Percentiles rank a stretch among this genome's conserved stretches.
Evolutionary conservation across 2,329 filamentous ascomycete genomes (phyloP).

Genomic region (Aureobasidium sp.): DNA sequence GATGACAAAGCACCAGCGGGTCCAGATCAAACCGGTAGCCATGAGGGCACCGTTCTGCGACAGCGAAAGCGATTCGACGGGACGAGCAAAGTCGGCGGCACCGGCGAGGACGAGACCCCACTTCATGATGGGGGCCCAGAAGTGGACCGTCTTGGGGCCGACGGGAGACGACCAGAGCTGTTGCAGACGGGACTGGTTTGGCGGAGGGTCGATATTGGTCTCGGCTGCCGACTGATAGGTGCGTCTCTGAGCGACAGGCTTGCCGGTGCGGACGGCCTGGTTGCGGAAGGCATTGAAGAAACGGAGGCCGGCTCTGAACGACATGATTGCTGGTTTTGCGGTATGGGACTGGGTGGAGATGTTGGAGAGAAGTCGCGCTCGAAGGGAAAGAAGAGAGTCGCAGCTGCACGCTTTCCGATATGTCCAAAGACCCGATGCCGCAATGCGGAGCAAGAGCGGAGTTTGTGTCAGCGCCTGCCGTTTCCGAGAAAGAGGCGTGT

Average conservation of each 20-base stretch:
- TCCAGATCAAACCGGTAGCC: slow-evolving; percentile 93
- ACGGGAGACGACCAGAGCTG: slow-evolving; percentile 54
- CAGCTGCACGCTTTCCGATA: background rate
- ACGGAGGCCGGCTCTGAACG: slow-evolving; percentile 52
- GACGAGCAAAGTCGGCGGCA: slow-evolving; percentile 83
- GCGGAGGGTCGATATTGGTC: slow-evolving; percentile 25
- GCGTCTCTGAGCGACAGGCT: slow-evolving; percentile 51
- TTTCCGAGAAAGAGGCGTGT: background rate
- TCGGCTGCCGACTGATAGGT: slow-evolving; percentile 58
- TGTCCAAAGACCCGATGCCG: slow-evolving; percentile 9
- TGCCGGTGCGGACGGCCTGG: slow-evolving; percentile 42
- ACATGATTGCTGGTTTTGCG: slow-evolving; percentile 35
- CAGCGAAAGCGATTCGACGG: slow-evolving; percentile 84
- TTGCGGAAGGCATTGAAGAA: slow-evolving; percentile 47
- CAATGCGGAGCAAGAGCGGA: slow-evolving; percentile 10
- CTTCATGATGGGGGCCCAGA: slow-evolving; percentile 97
- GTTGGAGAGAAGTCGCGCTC: slow-evolving; percentile 42
- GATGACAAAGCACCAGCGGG: slow-evolving; percentile 96
- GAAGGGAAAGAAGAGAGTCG: background rate
- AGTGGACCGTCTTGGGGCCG: slow-evolving; percentile 76
- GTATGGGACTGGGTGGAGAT: slow-evolving; percentile 17
- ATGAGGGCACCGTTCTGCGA: slow-evolving; percentile 89
- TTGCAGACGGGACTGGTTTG: slow-evolving; percentile 52
- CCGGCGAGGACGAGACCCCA: slow-evolving; percentile 92
- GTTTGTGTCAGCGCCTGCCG: slow-evolving; percentile 7